Base-by-base conservation (phyloP, 371 early-diverging fungal species). In the Saksenaea vasiformis region DNA sequence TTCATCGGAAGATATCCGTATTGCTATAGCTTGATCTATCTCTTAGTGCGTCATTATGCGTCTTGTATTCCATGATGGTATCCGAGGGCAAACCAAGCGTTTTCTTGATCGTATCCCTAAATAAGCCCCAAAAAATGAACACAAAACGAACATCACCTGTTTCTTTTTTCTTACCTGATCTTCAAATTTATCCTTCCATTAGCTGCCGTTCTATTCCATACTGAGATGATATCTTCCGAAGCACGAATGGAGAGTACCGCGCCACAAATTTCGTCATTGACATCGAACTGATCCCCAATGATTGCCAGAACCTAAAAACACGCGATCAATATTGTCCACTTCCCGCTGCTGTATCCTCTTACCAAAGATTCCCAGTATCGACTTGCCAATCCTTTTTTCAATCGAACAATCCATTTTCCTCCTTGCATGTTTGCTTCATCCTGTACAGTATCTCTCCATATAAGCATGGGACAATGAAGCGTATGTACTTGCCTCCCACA, bases 341-440 rank as follows among this genome's bases (percentile, higher is more conserved):
- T 34, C 27, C 34, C 14, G 17, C 7, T 31, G 31, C 31, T 31
- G 9, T 35, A 37, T 2, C 39, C 28, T 63, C 74, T 59, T 75
- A 91, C 92, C 80, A 94, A 75, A 59, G 82, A 82, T 74, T 96
- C 98, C 98, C 98, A 98, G 70, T 96, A 94, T 22, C 99, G 84
- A 60, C 91, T 87, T 37, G 96, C 91, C 31, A 98, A 78, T 2
- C 96, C 97, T 78, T 98, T 98, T 75, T 93, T 95, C 53, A 98
- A 72, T 68, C 98, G 83, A 9, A 98, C 91, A 66, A 98, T 97
- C 98, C 98, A 98, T 72, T 98, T 98, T 59, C 99, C 99, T 44
- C 99, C 99, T 59, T 86, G 85, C 56, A 93, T 86, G 77, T 97
- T 99, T 54, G 86, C 89, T 26, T 88, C 79, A 65, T 96, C 96